Conservation (phyloP, 306 rosid genomes). For the Trifolium repens region DNA sequence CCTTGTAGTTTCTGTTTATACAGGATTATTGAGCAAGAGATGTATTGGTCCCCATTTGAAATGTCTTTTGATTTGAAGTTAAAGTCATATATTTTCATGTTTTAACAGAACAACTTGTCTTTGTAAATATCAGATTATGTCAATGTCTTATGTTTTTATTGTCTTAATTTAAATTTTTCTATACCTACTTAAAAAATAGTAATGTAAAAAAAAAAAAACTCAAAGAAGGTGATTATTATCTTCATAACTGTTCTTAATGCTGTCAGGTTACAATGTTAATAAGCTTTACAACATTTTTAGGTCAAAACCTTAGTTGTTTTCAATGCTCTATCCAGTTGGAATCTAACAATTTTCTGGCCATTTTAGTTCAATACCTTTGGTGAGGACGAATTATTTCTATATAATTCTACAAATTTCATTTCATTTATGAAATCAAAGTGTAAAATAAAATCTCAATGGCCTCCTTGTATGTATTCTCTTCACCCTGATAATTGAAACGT, state of each 20-base stretch:
- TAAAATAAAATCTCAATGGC: background rate
- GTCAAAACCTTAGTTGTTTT: background rate
- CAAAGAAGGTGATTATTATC: background rate
- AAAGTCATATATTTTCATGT: conserved; percentile 17
- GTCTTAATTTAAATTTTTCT: background rate
- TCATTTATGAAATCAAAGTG: background rate
- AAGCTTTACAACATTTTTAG: background rate
- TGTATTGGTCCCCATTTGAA: conserved; percentile 15
- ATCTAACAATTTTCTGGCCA: background rate
- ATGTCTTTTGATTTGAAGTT: conserved; percentile 17
- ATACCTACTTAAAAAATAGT: background rate
- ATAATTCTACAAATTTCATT: background rate
- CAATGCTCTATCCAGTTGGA: background rate
- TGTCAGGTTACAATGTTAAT: background rate
- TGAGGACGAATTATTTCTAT: background rate
- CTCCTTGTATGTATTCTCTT: too few relatives aligned
- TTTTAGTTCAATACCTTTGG: background rate
- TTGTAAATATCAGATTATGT: conserved; percentile 31
- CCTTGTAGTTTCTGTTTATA: conserved; percentile 36
- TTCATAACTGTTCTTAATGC: conserved; percentile 1
- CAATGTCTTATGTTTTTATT: conserved; percentile 15
- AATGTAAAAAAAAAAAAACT: background rate
- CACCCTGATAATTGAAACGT: too few relatives aligned
- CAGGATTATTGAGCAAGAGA: conserved; percentile 33
- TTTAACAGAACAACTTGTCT: conserved; percentile 26